phyloP scores from a whole-genome alignment of 345 rosid genomes.

The Eucalyptus viminalis region DNA sequence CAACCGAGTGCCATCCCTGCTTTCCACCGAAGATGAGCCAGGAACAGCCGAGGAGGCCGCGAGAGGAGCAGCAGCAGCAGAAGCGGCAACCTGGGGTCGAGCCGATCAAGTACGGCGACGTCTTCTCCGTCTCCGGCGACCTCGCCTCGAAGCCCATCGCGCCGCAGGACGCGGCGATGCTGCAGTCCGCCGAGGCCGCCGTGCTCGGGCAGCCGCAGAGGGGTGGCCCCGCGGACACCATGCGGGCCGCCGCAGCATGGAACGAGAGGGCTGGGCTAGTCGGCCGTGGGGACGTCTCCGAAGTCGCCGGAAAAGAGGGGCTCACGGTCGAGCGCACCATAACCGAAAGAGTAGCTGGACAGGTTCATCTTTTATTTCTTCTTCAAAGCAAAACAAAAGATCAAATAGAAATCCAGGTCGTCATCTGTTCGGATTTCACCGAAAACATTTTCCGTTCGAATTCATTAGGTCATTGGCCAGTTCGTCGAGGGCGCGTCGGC shows the following conservation, averaged over 20 bases:
- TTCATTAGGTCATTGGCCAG: slow-evolving; percentile 5
- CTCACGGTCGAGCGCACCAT: slow-evolving; percentile 1
- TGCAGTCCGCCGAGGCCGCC: slow-evolving; percentile 16
- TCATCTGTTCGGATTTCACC: not conserved
- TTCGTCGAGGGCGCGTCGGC: not conserved
- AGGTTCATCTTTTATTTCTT: not conserved
- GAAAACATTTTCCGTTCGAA: not conserved
- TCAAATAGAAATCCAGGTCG: not conserved
- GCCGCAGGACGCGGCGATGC: slow-evolving; percentile 9
- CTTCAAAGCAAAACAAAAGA: accelerated
- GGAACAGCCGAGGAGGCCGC: slow-evolving; percentile 8
- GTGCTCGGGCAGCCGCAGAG: slow-evolving; percentile 4
- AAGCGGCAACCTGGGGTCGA: not conserved
- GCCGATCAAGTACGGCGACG: slow-evolving; percentile 19
- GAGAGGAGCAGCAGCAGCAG: not conserved
- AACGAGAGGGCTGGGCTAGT: slow-evolving; percentile 19
- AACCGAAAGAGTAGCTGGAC: slow-evolving; percentile 8
- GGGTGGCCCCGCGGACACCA: not conserved
- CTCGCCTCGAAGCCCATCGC: slow-evolving; percentile 13
- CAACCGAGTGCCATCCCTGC: not conserved
- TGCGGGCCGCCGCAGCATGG: slow-evolving; percentile 5
- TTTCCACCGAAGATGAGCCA: slow-evolving; percentile 16
- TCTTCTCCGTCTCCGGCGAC: slow-evolving; percentile 12
- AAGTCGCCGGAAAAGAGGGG: not conserved
- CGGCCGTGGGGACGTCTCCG: not conserved